These are phyloP conservation scores for Umbelopsis vinacea DNA, from an alignment of 192 early-diverging fungal species.

Conservation along the genomic window DNA sequence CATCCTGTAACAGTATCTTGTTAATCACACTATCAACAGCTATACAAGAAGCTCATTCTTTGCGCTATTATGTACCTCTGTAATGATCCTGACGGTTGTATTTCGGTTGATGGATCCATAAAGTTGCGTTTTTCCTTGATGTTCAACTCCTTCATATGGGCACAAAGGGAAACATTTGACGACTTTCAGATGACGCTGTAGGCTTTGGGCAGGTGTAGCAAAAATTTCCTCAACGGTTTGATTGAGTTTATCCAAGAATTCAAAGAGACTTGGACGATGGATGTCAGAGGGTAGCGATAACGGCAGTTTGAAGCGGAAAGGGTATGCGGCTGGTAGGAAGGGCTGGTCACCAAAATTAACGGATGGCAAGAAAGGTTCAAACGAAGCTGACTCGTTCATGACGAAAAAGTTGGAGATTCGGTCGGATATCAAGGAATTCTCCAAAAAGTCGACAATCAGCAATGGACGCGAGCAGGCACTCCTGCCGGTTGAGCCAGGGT, in stretches of 20 bases:
- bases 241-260: conserved; percentile 10
- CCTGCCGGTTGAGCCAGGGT: not conserved
- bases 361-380: conserved; percentile 21
- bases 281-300: conserved; percentile 3
- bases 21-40: not conserved
- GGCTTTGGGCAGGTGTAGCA: not conserved
- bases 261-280: conserved; percentile 8
- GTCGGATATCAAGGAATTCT: conserved; percentile 25
- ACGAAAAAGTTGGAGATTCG: conserved; percentile 25
- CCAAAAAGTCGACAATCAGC: conserved; percentile 26
- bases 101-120: conserved; percentile 4
- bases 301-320: conserved; percentile 20
- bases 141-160: not conserved
- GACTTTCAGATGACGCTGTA: not conserved
- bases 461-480: conserved; percentile 7
- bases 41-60: not conserved
- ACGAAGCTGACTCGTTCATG: not conserved
- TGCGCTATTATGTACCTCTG: not conserved
- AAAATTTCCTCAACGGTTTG: conserved; percentile 1
- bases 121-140: not conserved
- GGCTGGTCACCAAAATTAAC: conserved; percentile 18
- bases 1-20: not conserved
- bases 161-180: not conserved
- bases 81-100: not conserved
- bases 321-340: conserved; percentile 12